Conservation (phyloP, 2,329 filamentous ascomycete species). For the Pseudogymnoascus sp. region DNA sequence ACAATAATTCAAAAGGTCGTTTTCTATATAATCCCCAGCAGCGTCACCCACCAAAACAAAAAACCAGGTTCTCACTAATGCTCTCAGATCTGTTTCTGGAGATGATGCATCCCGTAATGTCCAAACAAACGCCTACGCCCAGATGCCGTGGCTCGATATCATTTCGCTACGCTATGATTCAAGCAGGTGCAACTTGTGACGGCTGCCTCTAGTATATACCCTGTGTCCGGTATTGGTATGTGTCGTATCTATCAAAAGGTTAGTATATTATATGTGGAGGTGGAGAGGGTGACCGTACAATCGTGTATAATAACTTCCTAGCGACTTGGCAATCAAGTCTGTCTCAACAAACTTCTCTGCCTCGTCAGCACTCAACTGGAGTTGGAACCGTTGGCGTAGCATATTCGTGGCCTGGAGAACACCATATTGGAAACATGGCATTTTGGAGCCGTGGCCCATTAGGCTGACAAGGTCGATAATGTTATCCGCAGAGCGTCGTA, state of each 20-base stretch:
- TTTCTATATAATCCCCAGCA: constrained; percentile 2
- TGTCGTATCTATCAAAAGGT: constrained; percentile 57
- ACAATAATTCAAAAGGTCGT: constrained; percentile 6
- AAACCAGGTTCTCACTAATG: background rate
- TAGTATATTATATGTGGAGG: constrained; percentile 9
- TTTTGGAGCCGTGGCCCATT: constrained; percentile 77
- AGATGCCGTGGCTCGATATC: background rate
- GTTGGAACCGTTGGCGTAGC: constrained; percentile 68
- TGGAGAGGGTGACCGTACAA: constrained; percentile 49
- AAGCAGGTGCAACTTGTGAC: background rate
- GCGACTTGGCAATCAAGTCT: constrained; percentile 71
- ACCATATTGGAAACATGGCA: constrained; percentile 76
- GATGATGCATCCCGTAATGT: constrained; percentile 1
- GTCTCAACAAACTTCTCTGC: constrained; percentile 75
- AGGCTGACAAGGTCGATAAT: constrained; percentile 76
- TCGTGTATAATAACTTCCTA: constrained; percentile 81
- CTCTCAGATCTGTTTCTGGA: constrained; percentile 9
- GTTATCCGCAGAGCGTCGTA: constrained; percentile 71
- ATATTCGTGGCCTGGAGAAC: constrained; percentile 63
- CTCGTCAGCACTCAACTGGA: constrained; percentile 76
- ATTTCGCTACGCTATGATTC: constrained; percentile 4
- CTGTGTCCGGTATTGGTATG: constrained; percentile 82
- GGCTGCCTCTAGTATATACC: constrained; percentile 62
- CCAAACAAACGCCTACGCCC: constrained; percentile 7
- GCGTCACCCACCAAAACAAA: background rate